Evolutionary conservation across 495 filamentous ascomycete species (phyloP), one percentile per base, ranked within the genome.

Genomic region (Friedmanniomyces simplex): DNA sequence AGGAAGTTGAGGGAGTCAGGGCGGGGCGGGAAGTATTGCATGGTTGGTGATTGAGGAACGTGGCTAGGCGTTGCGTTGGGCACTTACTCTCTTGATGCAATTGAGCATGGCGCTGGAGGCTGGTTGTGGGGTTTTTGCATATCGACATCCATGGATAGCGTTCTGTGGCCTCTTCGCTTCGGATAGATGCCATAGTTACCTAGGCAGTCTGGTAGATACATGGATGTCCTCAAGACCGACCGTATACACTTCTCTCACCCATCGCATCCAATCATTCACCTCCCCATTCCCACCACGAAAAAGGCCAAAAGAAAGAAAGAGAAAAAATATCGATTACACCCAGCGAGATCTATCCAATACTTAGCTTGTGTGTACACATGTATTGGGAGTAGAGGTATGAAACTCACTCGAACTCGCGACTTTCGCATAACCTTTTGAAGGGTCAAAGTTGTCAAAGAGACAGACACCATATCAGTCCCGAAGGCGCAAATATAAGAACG

Each of bases 21-120:
- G 20, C 25, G 50, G 26, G 34, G 16, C 3, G 50, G 26, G 6
- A 52, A n/a, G n/a, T n/a, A n/a, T n/a, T n/a, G n/a, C n/a, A n/a
- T n/a, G n/a, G n/a, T n/a, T n/a, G n/a, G n/a, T n/a, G n/a, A n/a
- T n/a, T n/a, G n/a, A n/a, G n/a, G n/a, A 16, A 25, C 25, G 11
- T 37, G 32, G 22, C 18, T 49, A 21, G 46, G 46, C n/a, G 30
- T 26, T 37, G 26, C 26, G 3, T 52, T 20, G 11, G 12, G 49
- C 25, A 26, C 2, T 2, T 25, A n/a, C n/a, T 58, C n/a, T 45
- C 50, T 21, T 51, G 47, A 34, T 58, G 55, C 55, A 45, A 10
- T 58, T 52, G 46, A 58, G 55, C 55, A 52, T 52, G 55, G 55
- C 55, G 55, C 55, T 58, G 55, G 55, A 21, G 54, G 54, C 18